These are phyloP conservation scores for Musa itinerans DNA, from an alignment of 176 grass and related monocot genomes.

Conservation along the genomic window DNA sequence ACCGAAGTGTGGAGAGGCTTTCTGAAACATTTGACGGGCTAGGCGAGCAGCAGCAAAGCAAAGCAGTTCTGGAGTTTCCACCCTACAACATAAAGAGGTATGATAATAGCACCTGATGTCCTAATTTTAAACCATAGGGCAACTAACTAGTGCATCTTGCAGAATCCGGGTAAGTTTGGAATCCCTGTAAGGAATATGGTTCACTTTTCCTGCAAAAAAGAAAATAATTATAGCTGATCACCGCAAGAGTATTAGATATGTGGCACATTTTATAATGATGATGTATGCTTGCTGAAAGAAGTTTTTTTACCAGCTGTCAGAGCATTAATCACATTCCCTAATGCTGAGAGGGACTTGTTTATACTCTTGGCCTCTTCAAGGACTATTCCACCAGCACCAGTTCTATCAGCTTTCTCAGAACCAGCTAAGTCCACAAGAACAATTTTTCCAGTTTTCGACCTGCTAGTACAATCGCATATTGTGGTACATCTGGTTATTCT, in stretches of 20 bases:
- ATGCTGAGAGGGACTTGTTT: conserved; percentile 80
- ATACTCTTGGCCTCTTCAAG: conserved; percentile 90
- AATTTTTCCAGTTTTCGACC: conserved; percentile 64
- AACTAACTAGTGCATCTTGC: conserved; percentile 81
- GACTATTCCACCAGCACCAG: conserved; percentile 64
- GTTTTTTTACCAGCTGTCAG: conserved; percentile 56
- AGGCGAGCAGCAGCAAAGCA: conserved; percentile 91
- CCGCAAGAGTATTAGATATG: background rate
- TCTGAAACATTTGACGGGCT: conserved; percentile 59
- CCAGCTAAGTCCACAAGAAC: conserved; percentile 88
- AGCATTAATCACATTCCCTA: conserved; percentile 91
- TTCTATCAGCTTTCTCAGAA: conserved; percentile 89
- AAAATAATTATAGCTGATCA: conserved; percentile 19
- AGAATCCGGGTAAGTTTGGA: conserved; percentile 92
- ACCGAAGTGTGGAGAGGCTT: conserved; percentile 74
- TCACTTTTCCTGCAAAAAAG: conserved; percentile 53
- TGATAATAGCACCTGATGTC: conserved; percentile 4
- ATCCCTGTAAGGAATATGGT: conserved; percentile 76
- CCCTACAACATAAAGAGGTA: conserved; percentile 40
- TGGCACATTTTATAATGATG: conserved; percentile 4
- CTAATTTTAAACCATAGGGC: conserved; percentile 10
- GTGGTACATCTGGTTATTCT: too few species aligned
- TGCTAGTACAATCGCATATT: conserved; percentile 2
- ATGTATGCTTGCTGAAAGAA: background rate
- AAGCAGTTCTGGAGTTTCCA: conserved; percentile 69